Base-by-base conservation (phyloP, 1,284 basidiomycete species). In the Volvariella volvacea region DNA sequence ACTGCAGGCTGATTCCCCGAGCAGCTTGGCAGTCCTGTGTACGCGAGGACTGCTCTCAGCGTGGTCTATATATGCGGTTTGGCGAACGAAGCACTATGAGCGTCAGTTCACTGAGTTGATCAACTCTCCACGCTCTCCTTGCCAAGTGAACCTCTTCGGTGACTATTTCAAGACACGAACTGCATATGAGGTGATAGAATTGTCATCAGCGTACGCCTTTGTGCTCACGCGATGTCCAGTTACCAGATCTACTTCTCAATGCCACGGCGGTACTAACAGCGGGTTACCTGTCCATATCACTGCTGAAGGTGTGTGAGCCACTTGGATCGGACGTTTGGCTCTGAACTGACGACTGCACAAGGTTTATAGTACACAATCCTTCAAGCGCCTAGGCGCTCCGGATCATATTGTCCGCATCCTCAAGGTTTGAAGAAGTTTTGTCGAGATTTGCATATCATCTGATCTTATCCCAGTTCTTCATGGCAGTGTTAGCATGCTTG, bases 381-480 rank as follows among this genome's bases (percentile, higher is more conserved):
- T 80, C 57, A 74, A 68, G 47, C 70, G 68, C 37, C 68, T 77
- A 9, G 77, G 76, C 2, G 76, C 78, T 1, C 75, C 76, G 0
- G 55, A 61, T 17, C 62, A 67, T 21, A 64, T 81, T 49, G 64
- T 70, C 50, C 66, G 66, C 7, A 66, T 78, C 40, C 70, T 80
- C 61, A 69, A 68, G 56, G 75, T 75, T 28, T 12, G n/a, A 45
- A 39, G 61, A 50, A 9, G 6, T 16, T 28, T 31, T 17, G 10
- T 40, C 39, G 19, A 9, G 36, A 21, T 44, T 45, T 6, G 6
- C 22, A 6, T 19, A 15, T 15, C 33, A 22, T 14, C 17, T 31
- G 31, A 33, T 45, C 19, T n/a, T 21, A 25, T 33, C 31, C 10
- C 47, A 76, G 76, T 70, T 71, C 50, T 76, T 79, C 58, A 66